Evolutionary conservation across 2,329 filamentous ascomycete genomes (phyloP), one percentile per base, ranked within the genome.

Genomic region (Neoarthrinium moseri): DNA sequence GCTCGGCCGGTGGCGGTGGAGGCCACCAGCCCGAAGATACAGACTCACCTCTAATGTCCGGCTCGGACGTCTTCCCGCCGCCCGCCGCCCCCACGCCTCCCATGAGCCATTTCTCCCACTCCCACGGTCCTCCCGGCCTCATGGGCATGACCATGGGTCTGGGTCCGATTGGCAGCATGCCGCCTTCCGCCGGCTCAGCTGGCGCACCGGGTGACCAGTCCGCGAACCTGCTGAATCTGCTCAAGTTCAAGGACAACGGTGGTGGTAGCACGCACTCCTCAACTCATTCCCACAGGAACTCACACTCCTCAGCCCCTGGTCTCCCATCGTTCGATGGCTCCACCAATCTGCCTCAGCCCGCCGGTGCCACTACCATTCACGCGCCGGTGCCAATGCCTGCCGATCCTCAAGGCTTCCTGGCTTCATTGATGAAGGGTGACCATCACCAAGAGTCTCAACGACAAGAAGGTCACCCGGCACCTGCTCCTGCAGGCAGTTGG

Each of bases 381-480:
- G 78, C 79, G 46, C 80, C 80, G 2, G 77, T 79, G 8, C 80
- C 80, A 2, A 67, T 74, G 22, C 68, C 72, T 34, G 75, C 76
- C 43, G 80, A 83, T 50, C 80, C 80, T 20, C 72, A 72, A 35
- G 80, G 80, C 45, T 65, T 82, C 51, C 71, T 83, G 44, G 79
- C 80, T 46, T 79, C 78, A 47, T 71, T 83, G 62, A 83, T 83
- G 74, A 74, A 78, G 61, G 80, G 80, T 49, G 70, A 71, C 46
- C 62, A 74, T 52, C 75, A 80, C 49, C 63, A 69, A 23, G 77
- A 80, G 32, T 66, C 69, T 46, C 51, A 68, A 6, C 63, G 64
- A 54, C 51, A 56, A n/a, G 69, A 71, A 42, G n/a, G n/a, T n/a
- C n/a, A n/a, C n/a, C n/a, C n/a, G n/a, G n/a, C n/a, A n/a, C n/a